Evolutionary conservation across 2,329 filamentous ascomycete species (phyloP).

Genomic region (Colletotrichum sansevieriae): DNA sequence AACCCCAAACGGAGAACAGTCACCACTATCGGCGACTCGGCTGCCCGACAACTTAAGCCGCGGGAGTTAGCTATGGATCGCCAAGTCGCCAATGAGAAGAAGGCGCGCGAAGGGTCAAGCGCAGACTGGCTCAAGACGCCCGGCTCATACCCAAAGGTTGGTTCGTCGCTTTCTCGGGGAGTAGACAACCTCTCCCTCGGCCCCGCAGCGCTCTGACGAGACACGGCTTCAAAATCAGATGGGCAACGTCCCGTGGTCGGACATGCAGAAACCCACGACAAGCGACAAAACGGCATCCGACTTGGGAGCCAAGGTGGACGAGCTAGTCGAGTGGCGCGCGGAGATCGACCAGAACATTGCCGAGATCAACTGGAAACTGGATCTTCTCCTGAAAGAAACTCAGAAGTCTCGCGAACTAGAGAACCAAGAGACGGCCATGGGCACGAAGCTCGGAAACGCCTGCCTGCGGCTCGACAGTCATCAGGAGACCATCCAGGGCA

Average conservation of each 20-base stretch:
- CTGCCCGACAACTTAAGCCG: neutral
- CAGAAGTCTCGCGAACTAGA: slow-evolving; percentile 24
- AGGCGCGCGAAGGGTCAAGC: neutral
- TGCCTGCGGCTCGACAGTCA: slow-evolving; percentile 25
- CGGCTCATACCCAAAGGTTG: slow-evolving; percentile 1
- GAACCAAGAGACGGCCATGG: slow-evolving; percentile 11
- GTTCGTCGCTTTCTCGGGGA: neutral
- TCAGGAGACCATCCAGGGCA: neutral
- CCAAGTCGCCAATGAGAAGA: neutral
- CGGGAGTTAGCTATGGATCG: neutral
- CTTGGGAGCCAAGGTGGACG: neutral
- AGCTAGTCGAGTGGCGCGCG: slow-evolving; percentile 16
- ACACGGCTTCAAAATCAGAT: neutral
- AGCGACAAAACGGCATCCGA: neutral
- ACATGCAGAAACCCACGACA: neutral
- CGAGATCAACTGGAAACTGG: slow-evolving; percentile 25
- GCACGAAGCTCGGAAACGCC: slow-evolving; percentile 22
- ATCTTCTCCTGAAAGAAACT: slow-evolving; percentile 19
- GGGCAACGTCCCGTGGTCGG: neutral
- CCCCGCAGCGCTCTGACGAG: neutral
- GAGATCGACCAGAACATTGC: neutral
- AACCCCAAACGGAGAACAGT: too few relatives aligned
- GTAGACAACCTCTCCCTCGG: neutral
- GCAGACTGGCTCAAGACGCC: slow-evolving; percentile 17
- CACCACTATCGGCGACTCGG: neutral